Evolutionary conservation across 169 alveolate species (phyloP), one percentile per base, ranked within the genome.

Genomic region (Plasmodium malariae): DNA sequence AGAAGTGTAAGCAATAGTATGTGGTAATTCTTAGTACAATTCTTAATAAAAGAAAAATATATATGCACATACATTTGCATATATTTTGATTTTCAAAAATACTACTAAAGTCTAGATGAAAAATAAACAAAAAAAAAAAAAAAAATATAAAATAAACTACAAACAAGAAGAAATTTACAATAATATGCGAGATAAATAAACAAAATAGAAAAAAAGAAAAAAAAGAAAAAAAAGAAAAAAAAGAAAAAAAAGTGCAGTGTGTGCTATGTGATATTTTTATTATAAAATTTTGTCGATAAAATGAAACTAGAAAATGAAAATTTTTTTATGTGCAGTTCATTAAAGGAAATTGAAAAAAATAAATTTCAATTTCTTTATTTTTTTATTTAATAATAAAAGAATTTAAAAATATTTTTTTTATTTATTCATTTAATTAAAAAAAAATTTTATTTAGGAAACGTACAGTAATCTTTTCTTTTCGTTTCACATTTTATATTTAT

Each of bases 221-320:
- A 67, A 67, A 32, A 0, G 9, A 0, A 34, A 32, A 65, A 65
- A 65, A 36, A 28, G 34, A 30, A 65, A 65, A 65, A 67, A 34
- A n/a, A 67, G 24, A 67, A 67, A n/a, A 36, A 34, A 11, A 36
- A 63, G 74, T 55, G 17, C 24, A 17, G 34, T 67, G 74, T 67
- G 74, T 67, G 74, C 74, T n/a, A 12, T 48, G 63, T 21, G 19
- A 71, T 45, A 45, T 45, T 28, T 4, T 68, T 36, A 43, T 28
- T 12, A n/a, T 28, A 71, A 71, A 49, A 26, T 49, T n/a, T 67
- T 67, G 21, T 26, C 60, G 34, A 67, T 48, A 67, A 48, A 71
- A 51, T 49, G 24, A 26, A 28, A 26, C 49, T n/a, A 14, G 85
- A 71, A 71, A 48, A 59, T 36, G 40, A 51, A 36, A 12, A 45